phyloP scores from a whole-genome alignment of 1,284 basidiomycete species.

The Cystobasidium slooffiae region DNA sequence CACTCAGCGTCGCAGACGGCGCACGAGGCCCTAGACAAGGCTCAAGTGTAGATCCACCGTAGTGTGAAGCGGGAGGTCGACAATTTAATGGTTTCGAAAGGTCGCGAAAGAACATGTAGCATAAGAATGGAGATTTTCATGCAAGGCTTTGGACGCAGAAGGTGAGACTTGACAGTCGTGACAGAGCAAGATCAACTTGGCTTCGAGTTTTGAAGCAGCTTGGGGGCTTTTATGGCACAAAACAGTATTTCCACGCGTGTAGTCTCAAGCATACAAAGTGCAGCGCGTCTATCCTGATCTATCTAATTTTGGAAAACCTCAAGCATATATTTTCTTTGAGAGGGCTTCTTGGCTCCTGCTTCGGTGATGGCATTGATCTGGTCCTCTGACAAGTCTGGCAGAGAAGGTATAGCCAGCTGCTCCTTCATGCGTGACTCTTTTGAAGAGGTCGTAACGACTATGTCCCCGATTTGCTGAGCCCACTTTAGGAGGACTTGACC shows the following conservation, averaged over 20 bases:
- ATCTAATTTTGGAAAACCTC: conserved; percentile 20
- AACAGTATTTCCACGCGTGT: too few species aligned
- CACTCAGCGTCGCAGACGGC: not conserved
- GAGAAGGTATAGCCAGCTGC: conserved; percentile 28
- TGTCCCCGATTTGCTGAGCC: conserved; percentile 41
- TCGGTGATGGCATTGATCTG: conserved; percentile 40
- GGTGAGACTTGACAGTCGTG: too few species aligned
- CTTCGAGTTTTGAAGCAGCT: too few species aligned
- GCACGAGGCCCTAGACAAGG: not conserved
- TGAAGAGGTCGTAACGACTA: conserved; percentile 43
- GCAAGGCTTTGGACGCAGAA: too few species aligned
- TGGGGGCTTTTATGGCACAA: too few species aligned
- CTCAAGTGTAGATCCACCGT: not conserved
- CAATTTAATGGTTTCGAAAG: too few species aligned
- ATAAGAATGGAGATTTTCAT: too few species aligned
- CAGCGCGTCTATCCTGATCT: not conserved
- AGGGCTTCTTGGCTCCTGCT: conserved; percentile 28
- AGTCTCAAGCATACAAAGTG: too few species aligned
- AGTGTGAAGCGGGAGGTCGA: too few species aligned
- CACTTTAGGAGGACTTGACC: conserved; percentile 44
- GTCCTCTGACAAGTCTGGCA: conserved; percentile 30
- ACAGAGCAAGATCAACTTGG: too few species aligned
- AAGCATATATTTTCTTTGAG: conserved; percentile 41
- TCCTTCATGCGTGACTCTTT: conserved; percentile 45
- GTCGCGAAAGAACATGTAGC: too few species aligned